Base-by-base conservation (phyloP, 768 basidiomycete genomes). In the Tricholoma sp. region DNA sequence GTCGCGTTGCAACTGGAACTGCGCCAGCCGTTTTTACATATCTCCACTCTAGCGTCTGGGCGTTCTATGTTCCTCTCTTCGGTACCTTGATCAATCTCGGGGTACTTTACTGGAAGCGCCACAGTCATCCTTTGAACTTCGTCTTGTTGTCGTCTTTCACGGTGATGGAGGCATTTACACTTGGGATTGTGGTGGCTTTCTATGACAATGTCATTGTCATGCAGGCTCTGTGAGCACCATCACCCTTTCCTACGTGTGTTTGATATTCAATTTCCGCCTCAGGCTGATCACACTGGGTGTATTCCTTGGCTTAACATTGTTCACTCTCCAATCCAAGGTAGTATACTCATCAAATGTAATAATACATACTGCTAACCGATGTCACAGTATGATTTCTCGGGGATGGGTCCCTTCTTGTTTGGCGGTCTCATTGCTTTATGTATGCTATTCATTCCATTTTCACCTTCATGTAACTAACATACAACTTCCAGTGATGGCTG, bases 241-340 rank as follows among this genome's bases (percentile, higher is more conserved):
- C 24, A 24, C 24, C 24, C 12, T 45, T 31, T 28, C 37, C 41
- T 13, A 37, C 31, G 1, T 32, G 17, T 48, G 29, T 39, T 55
- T 63, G 32, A 65, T 63, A 34, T 53, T 34, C 39, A 18, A 53
- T 31, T 39, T 55, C 12, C 20, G 31, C 33, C 47, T 18, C 68
- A 88, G 88, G 53, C 71, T 96, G 52, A 93, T 98, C 65, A 97
- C 95, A 0, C 74, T 91, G 2, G 94, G 94, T 12, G 87, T 98
- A 45, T 98, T 99, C 81, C 71, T 93, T 39, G 97, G 95, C 6
- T 73, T 99, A 59, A 98, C 95, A 0, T 70, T 98, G 52, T 98
- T 97, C 76, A 98, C 97, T 0, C 77, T 97, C 68, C 94, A 96
- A 70, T 91, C 90, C 56, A 96, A 96, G 79, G 90, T 89, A 17